These are phyloP conservation scores for Phytopythium helicoides DNA, from an alignment of 352 stramenopile species.

Conservation along the genomic window DNA sequence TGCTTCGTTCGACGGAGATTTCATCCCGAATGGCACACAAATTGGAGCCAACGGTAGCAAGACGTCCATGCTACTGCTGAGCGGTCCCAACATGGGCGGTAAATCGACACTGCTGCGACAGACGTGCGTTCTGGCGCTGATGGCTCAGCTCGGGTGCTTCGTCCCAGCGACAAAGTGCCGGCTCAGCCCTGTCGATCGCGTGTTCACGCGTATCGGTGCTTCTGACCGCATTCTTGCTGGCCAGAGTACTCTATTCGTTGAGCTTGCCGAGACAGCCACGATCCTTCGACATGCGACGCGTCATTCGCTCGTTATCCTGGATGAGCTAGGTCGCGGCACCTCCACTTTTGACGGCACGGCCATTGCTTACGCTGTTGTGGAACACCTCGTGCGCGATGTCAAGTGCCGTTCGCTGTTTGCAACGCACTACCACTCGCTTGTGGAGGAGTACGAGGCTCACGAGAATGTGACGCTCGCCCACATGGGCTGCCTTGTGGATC, in stretches of 20 bases:
- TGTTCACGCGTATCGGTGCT: slow-evolving; percentile 99
- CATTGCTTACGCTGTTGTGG: slow-evolving; percentile 97
- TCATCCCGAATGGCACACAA: slow-evolving; percentile 96
- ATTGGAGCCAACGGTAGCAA: slow-evolving; percentile 71
- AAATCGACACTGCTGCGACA: slow-evolving; percentile 98
- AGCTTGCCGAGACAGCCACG: slow-evolving; percentile 97
- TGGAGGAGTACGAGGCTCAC: slow-evolving; percentile 79
- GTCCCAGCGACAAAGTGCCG: slow-evolving; percentile 93
- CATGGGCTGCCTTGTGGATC: slow-evolving; percentile 83
- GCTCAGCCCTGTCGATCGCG: slow-evolving; percentile 97
- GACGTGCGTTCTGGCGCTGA: slow-evolving; percentile 96
- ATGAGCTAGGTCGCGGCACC: slow-evolving; percentile 98
- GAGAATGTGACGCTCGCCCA: slow-evolving; percentile 65
- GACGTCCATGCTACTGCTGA: slow-evolving; percentile 91
- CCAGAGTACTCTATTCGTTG: slow-evolving; percentile 99
- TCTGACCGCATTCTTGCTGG: slow-evolving; percentile 97
- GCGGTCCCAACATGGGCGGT: slow-evolving; percentile 98
- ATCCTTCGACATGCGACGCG: slow-evolving; percentile 95
- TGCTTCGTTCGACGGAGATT: slow-evolving; percentile 82
- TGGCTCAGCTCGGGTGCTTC: slow-evolving; percentile 99
- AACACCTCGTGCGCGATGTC: slow-evolving; percentile 86
- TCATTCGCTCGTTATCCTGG: slow-evolving; percentile 97
- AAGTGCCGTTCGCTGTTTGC: slow-evolving; percentile 97
- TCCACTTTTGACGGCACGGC: slow-evolving; percentile 98
- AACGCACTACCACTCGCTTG: slow-evolving; percentile 98